These are phyloP conservation scores for Ophiocordyceps unilateralis DNA, from an alignment of 2,329 filamentous ascomycete genomes.

Conservation along the genomic window DNA sequence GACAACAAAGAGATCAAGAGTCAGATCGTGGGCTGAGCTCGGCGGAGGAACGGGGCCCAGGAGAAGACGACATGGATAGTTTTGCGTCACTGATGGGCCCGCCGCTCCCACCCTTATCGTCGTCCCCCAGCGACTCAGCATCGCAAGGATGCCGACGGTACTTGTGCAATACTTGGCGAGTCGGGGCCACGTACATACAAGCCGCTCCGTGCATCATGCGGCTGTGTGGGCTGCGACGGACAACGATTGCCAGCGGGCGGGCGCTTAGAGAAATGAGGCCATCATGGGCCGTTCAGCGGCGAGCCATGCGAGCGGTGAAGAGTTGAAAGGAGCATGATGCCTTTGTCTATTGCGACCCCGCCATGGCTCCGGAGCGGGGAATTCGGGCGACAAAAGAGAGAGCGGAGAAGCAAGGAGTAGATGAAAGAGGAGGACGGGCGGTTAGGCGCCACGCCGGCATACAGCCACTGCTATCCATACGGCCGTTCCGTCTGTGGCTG, in stretches of 20 bases:
- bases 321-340: neutral
- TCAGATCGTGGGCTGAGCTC: neutral
- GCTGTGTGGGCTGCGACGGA: neutral
- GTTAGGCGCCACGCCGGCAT: too few species aligned
- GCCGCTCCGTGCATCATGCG: neutral
- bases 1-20: neutral
- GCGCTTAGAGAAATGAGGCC: neutral
- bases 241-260: neutral
- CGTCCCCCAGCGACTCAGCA: neutral
- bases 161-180: neutral
- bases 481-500: too few species aligned
- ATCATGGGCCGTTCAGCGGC: neutral
- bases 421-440: neutral
- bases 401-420: neutral
- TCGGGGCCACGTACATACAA: neutral
- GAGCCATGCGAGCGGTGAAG: neutral
- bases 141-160: neutral
- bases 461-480: too few species aligned
- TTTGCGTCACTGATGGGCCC: neutral
- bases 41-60: too few species aligned
- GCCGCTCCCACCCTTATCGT: neutral
- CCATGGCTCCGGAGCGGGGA: neutral
- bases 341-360: neutral
- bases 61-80: too few species aligned
- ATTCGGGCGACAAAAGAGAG: neutral